These are phyloP conservation scores for Camellia granthamiana DNA, from an alignment of 148 eudicot species.

Conservation along the genomic window DNA sequence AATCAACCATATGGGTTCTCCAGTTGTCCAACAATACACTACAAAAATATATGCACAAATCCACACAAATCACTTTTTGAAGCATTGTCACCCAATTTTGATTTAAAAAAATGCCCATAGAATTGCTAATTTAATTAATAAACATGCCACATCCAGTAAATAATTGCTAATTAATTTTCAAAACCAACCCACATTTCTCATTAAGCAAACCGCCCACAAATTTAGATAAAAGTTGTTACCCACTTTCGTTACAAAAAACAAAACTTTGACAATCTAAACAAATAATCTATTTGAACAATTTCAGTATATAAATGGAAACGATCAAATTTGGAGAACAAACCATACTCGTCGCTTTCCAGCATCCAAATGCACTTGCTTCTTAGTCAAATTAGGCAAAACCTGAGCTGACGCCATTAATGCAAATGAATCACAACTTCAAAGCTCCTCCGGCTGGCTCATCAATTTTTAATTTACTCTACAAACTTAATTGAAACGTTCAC, in stretches of 20 bases:
- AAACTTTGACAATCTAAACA: background rate
- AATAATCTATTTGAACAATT: background rate
- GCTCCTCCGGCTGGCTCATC: background rate
- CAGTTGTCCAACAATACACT: background rate
- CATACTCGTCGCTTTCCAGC: slow-evolving; percentile 77
- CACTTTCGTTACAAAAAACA: background rate
- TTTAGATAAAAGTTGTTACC: background rate
- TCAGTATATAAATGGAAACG: background rate
- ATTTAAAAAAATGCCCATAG: too few species aligned
- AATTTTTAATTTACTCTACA: background rate
- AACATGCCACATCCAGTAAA: too few species aligned
- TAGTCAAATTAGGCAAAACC: slow-evolving; percentile 42
- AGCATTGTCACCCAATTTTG: too few species aligned
- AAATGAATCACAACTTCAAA: slow-evolving; percentile 6
- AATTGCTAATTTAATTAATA: too few species aligned
- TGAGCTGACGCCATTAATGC: slow-evolving; percentile 61
- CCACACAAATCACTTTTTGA: background rate
- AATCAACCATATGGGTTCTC: background rate
- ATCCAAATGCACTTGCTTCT: slow-evolving; percentile 70
- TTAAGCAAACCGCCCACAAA: background rate
- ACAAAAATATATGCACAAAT: too few species aligned
- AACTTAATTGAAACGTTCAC: background rate
- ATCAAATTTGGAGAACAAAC: background rate
- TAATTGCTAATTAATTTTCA: too few species aligned
- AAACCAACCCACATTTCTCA: background rate